A percentile compares a stretch with the other conserved stretches of the same genome.
Evolutionary conservation across 2,329 filamentous ascomycete genomes (phyloP).

Genomic region (Neonectria punicea): DNA sequence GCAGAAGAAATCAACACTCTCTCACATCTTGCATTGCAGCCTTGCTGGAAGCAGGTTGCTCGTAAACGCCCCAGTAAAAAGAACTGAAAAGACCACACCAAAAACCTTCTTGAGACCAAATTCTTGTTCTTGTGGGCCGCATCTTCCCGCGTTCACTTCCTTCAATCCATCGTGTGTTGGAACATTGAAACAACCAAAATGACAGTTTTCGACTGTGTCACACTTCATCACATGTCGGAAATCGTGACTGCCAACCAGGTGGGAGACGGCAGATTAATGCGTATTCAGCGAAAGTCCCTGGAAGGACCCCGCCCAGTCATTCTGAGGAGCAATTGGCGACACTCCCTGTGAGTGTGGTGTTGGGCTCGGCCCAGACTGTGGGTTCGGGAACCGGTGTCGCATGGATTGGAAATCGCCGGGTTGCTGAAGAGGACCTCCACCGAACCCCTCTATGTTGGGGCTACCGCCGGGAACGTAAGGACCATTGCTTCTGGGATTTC

Average conservation of each 20-base stretch:
- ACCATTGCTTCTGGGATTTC: conserved; percentile 45
- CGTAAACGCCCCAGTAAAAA: conserved; percentile 36
- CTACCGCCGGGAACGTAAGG: conserved; percentile 45
- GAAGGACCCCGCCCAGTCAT: conserved; percentile 72
- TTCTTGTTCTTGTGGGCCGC: conserved; percentile 24
- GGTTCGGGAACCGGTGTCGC: conserved; percentile 59
- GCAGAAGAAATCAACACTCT: conserved; percentile 35
- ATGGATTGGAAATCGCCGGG: conserved; percentile 57
- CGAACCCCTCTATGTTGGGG: conserved; percentile 45
- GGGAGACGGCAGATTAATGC: conserved; percentile 50
- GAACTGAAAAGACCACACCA: conserved; percentile 29
- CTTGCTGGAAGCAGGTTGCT: conserved; percentile 23
- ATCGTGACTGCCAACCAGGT: conserved; percentile 18
- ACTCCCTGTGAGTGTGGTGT: conserved; percentile 51
- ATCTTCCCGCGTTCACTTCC: conserved; percentile 19
- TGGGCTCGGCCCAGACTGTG: conserved; percentile 50
- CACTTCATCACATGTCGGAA: conserved; percentile 8
- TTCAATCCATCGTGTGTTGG: conserved; percentile 22
- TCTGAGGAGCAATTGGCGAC: conserved; percentile 56
- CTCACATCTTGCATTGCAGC: conserved; percentile 31
- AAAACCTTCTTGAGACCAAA: conserved; percentile 19
- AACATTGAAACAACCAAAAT: not conserved
- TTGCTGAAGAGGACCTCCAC: conserved; percentile 48
- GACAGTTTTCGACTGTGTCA: not conserved
- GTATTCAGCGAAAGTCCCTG: conserved; percentile 79